Evolutionary conservation across 352 stramenopile species (phyloP).

Genomic region (Lagenidium sp.): DNA sequence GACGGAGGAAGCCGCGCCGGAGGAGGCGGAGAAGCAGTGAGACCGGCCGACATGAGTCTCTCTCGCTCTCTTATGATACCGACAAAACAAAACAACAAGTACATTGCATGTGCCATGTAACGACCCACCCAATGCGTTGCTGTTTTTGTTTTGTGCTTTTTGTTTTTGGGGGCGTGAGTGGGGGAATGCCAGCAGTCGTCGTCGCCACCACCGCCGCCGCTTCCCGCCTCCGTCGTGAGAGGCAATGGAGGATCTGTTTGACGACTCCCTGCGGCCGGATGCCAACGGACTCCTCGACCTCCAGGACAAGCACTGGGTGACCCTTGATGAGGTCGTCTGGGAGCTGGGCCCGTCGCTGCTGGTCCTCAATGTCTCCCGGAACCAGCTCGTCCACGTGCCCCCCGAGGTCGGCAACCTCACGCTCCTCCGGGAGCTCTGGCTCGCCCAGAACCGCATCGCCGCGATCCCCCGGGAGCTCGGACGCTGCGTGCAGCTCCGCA

Average conservation of each 20-base stretch:
- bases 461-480: conserved; percentile 44
- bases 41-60: too few species aligned
- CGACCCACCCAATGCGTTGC: too few species aligned
- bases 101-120: too few species aligned
- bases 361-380: conserved; percentile 57
- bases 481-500: conserved; percentile 54
- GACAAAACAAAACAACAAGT: too few species aligned
- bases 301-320: conserved; percentile 73
- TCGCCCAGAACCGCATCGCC: conserved; percentile 51
- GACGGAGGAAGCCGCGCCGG: too few species aligned
- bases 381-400: conserved; percentile 59
- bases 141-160: too few species aligned
- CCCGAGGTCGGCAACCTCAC: conserved; percentile 50
- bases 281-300: conserved; percentile 65
- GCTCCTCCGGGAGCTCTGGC: conserved; percentile 50
- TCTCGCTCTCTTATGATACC: too few species aligned
- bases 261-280: conserved; percentile 48
- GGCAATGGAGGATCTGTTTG: conserved; percentile 67
- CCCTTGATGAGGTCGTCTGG: conserved; percentile 73
- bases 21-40: conserved; percentile 27
- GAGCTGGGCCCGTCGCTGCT: conserved; percentile 49
- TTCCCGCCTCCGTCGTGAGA: not conserved
- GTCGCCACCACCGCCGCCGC: too few species aligned
- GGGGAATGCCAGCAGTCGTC: too few species aligned
- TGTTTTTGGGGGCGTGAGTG: too few species aligned